Evolutionary conservation across 169 alveolate genomes (phyloP).

Genomic region (Eimeria praecox): DNA sequence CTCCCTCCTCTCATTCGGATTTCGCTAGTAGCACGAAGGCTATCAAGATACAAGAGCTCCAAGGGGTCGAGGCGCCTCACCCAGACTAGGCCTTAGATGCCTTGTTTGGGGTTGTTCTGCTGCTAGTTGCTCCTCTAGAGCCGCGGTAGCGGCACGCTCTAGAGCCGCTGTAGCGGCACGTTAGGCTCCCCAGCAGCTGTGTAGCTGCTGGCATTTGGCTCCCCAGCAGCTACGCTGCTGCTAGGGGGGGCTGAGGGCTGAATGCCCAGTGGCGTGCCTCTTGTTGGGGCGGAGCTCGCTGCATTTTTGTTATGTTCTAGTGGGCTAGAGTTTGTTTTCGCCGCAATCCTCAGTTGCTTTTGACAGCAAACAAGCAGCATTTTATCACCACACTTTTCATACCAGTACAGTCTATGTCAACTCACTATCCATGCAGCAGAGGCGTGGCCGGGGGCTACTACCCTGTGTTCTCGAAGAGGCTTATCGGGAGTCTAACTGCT

Average conservation of each 20-base stretch:
- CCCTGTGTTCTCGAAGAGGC: not conserved
- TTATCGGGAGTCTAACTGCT: not conserved
- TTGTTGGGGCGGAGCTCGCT: not conserved
- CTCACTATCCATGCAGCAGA: not conserved
- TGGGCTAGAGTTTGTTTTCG: not conserved
- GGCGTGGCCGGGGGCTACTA: not conserved
- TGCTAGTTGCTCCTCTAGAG: not conserved
- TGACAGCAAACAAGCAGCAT: constrained; percentile 15
- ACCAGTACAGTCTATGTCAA: not conserved
- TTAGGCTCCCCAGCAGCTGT: not conserved
- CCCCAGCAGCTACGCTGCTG: not conserved
- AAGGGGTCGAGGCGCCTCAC: not conserved
- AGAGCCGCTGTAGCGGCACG: not conserved
- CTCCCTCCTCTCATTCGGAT: not conserved
- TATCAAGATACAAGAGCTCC: not conserved
- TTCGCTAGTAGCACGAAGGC: not conserved
- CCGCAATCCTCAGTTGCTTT: not conserved
- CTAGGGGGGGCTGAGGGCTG: not conserved
- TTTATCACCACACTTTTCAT: not conserved
- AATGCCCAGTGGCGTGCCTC: not conserved
- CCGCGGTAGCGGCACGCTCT: not conserved
- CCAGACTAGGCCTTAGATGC: not conserved
- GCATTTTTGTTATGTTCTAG: not conserved
- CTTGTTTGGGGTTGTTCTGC: not conserved
- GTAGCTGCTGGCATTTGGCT: not conserved